Evolutionary conservation across 495 filamentous ascomycete species (phyloP).

Genomic region (Neurospora sp.): DNA sequence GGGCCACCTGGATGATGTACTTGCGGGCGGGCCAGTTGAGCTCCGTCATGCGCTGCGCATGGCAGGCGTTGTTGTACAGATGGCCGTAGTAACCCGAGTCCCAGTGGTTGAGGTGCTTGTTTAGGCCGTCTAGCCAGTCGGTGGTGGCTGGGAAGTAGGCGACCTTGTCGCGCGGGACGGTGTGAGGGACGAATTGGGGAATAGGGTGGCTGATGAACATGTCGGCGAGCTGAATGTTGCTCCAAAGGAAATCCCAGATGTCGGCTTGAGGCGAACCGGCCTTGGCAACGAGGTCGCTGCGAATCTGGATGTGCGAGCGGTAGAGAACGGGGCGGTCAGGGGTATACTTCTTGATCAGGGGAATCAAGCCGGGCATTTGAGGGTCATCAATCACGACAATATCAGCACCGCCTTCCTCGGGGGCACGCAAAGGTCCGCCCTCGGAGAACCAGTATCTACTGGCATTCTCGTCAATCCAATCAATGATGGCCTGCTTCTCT

Average conservation of each 20-base stretch:
- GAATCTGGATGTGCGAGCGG: conserved; percentile 77
- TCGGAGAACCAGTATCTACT: conserved; percentile 63
- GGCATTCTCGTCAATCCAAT: conserved; percentile 74
- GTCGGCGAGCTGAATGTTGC: conserved; percentile 58
- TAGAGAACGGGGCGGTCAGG: conserved; percentile 72
- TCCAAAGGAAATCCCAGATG: conserved; percentile 71
- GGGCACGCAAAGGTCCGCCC: conserved; percentile 57
- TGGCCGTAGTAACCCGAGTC: conserved; percentile 68
- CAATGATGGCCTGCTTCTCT: conserved; percentile 48
- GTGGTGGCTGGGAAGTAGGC: conserved; percentile 77
- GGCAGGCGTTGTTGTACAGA: conserved; percentile 58
- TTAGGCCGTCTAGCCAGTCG: conserved; percentile 84
- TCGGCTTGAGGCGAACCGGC: conserved; percentile 58
- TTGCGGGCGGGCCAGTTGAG: conserved; percentile 60
- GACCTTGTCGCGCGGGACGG: conserved; percentile 56
- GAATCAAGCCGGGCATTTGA: conserved; percentile 78
- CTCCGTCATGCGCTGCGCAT: conserved; percentile 46
- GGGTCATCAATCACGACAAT: conserved; percentile 77
- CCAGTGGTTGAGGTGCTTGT: conserved; percentile 68
- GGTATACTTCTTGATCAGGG: conserved; percentile 59
- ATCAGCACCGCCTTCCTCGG: conserved; percentile 66
- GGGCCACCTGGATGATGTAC: conserved; percentile 75
- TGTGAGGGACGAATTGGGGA: conserved; percentile 60
- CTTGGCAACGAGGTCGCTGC: conserved; percentile 58
- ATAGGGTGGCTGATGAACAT: conserved; percentile 83